A percentile compares a stretch with the other conserved stretches of the same genome.
phyloP scores from a whole-genome alignment of 441 rosid species.

The Euphorbia celastroides region DNA sequence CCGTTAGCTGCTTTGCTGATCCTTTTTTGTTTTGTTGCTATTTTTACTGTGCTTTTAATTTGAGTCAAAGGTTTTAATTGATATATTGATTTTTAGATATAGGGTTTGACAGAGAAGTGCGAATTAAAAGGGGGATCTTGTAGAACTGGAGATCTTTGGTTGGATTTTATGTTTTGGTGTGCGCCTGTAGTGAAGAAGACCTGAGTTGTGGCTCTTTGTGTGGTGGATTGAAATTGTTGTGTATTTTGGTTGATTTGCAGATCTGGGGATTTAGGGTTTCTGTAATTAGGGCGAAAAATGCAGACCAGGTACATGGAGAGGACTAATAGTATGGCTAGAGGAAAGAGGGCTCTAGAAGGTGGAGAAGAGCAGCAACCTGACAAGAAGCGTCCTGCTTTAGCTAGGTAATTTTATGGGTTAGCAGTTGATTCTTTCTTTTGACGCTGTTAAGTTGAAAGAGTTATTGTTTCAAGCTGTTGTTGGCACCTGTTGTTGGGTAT shows the following conservation, averaged over 20 bases:
- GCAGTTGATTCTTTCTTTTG: too few species aligned
- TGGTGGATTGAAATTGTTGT: constrained; percentile 4
- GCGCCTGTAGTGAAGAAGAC: constrained; percentile 1
- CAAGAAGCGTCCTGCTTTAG: constrained; percentile 85
- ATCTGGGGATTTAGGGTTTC: constrained; percentile 44
- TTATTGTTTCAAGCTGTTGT: not conserved
- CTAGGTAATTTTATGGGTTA: constrained; percentile 50
- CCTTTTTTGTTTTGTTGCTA: not conserved
- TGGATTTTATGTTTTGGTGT: not conserved
- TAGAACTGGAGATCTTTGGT: not conserved
- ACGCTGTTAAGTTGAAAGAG: too few species aligned
- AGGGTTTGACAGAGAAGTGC: not conserved
- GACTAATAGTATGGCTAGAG: constrained; percentile 56
- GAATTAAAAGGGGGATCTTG: not conserved
- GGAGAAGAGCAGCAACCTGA: constrained; percentile 76
- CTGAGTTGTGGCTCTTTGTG: not conserved
- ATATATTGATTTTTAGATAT: not conserved
- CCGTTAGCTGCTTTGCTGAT: constrained; percentile 13
- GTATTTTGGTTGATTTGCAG: constrained; percentile 30
- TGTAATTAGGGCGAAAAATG: constrained; percentile 32
- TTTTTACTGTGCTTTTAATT: not conserved
- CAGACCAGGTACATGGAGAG: constrained; percentile 83
- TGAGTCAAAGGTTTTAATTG: not conserved
- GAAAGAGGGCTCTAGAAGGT: constrained; percentile 65
- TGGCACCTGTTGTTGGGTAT: not conserved